phyloP scores from a whole-genome alignment of 495 filamentous ascomycete species.

The Cryomyces minteri region DNA sequence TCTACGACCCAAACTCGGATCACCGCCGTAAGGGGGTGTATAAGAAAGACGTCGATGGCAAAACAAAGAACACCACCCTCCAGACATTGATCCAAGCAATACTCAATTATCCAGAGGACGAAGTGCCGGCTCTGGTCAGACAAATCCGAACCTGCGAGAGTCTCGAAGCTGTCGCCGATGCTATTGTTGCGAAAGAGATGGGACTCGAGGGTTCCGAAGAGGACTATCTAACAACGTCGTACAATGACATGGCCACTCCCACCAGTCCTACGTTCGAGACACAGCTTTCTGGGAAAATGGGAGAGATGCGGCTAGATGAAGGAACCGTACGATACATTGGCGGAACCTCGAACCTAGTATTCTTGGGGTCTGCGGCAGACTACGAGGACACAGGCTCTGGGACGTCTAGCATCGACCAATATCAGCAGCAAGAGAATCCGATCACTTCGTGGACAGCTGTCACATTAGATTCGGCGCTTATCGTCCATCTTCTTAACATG shows the following conservation, averaged over 20 bases:
- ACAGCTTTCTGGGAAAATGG: constrained; percentile 83
- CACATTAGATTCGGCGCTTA: constrained; percentile 56
- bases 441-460: constrained; percentile 76
- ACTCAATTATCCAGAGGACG: constrained; percentile 70
- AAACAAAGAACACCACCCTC: constrained; percentile 72
- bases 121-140: constrained; percentile 60
- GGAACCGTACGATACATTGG: constrained; percentile 86
- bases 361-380: constrained; percentile 24
- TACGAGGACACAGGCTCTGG: constrained; percentile 5
- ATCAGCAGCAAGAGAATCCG: constrained; percentile 37
- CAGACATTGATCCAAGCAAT: constrained; percentile 88
- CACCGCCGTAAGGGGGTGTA: constrained; percentile 94
- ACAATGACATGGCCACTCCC: constrained; percentile 13
- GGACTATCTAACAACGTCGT: too few relatives aligned
- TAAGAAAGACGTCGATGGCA: constrained; percentile 82
- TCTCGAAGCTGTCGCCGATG: constrained; percentile 75
- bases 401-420: constrained; percentile 19
- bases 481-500: constrained; percentile 84
- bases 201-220: constrained; percentile 18
- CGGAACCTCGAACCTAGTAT: constrained; percentile 81
- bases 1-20: constrained; percentile 93
- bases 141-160: constrained; percentile 87
- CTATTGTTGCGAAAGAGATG: constrained; percentile 41
- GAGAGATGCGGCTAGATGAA: constrained; percentile 70
- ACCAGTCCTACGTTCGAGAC: constrained; percentile 45